Percentiles rank a stretch among this genome's conserved stretches.
phyloP scores from a whole-genome alignment of 2,329 filamentous ascomycete species.

The Fonsecaea monophora region DNA sequence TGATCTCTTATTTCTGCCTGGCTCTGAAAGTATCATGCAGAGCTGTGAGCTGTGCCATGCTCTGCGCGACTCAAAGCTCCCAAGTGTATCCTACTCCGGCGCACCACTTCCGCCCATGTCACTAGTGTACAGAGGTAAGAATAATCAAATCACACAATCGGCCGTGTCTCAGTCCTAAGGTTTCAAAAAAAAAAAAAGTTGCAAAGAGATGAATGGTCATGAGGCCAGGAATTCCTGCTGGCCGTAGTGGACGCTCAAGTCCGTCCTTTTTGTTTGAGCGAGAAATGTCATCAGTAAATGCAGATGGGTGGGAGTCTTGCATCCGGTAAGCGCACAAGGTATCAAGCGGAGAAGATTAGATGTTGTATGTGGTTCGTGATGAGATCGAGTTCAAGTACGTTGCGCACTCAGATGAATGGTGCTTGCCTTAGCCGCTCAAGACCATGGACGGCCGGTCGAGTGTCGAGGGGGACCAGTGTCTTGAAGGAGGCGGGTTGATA shows the following conservation, averaged over 20 bases:
- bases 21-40: background rate
- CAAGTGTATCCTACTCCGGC: conserved; percentile 3
- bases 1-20: background rate
- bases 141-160: conserved; percentile 9
- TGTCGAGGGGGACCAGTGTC: background rate
- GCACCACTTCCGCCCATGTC: conserved; percentile 7
- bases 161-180: conserved; percentile 16
- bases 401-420: conserved; percentile 11
- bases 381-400: conserved; percentile 18
- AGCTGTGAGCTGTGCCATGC: background rate
- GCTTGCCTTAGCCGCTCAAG: conserved; percentile 8
- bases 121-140: conserved; percentile 18
- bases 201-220: conserved; percentile 15
- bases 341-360: conserved; percentile 36
- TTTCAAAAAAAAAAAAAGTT: conserved; percentile 10
- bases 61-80: background rate
- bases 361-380: conserved; percentile 29
- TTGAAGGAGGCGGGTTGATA: background rate
- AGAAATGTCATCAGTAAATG: conserved; percentile 25
- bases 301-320: conserved; percentile 30
- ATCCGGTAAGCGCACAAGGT: conserved; percentile 38
- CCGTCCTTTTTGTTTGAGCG: conserved; percentile 6
- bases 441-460: background rate
- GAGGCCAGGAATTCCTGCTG: conserved; percentile 16
- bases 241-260: conserved; percentile 9